Evolutionary conservation across 257 asterid genomes (phyloP).

Genomic region (Petunia secreta): DNA sequence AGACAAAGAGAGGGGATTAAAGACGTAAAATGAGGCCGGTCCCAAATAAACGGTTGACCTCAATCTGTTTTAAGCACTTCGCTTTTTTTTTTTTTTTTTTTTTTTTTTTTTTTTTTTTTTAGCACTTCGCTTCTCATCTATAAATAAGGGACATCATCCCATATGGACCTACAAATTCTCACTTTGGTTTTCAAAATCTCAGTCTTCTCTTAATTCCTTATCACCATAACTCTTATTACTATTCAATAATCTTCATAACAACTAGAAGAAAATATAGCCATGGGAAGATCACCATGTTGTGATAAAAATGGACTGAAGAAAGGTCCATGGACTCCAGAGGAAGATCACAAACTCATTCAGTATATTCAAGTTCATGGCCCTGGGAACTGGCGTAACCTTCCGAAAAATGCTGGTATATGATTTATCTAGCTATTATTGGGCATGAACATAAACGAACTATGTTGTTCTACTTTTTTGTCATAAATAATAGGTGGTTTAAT

Average conservation of each 20-base stretch:
- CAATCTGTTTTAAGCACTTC: slow-evolving; percentile 11
- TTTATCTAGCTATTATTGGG: too few relatives aligned
- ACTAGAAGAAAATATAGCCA: slow-evolving; percentile 1
- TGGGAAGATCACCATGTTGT: slow-evolving; percentile 92
- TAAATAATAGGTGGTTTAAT: background rate
- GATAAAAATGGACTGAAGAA: slow-evolving; percentile 72
- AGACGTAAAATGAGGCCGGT: slow-evolving; percentile 52
- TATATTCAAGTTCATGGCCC: slow-evolving; percentile 66
- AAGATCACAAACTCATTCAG: slow-evolving; percentile 66
- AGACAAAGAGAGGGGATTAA: slow-evolving; percentile 9
- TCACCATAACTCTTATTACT: background rate
- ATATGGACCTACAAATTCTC: slow-evolving; percentile 43
- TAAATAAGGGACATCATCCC: slow-evolving; percentile 44
- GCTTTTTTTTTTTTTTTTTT: too few relatives aligned
- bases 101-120: too few relatives aligned
- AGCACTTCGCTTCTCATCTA: slow-evolving; percentile 32
- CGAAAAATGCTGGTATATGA: slow-evolving; percentile 73
- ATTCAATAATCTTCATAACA: background rate
- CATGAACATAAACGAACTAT: background rate
- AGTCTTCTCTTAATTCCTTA: slow-evolving; percentile 1
- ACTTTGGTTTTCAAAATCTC: slow-evolving; percentile 32
- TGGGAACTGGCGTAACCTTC: slow-evolving; percentile 80
- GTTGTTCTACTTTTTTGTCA: too few relatives aligned
- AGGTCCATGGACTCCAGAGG: slow-evolving; percentile 92
- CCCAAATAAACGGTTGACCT: slow-evolving; percentile 72